Evolutionary conservation across 2,329 filamentous ascomycete genomes (phyloP).

Genomic region (Neonectria sp.): DNA sequence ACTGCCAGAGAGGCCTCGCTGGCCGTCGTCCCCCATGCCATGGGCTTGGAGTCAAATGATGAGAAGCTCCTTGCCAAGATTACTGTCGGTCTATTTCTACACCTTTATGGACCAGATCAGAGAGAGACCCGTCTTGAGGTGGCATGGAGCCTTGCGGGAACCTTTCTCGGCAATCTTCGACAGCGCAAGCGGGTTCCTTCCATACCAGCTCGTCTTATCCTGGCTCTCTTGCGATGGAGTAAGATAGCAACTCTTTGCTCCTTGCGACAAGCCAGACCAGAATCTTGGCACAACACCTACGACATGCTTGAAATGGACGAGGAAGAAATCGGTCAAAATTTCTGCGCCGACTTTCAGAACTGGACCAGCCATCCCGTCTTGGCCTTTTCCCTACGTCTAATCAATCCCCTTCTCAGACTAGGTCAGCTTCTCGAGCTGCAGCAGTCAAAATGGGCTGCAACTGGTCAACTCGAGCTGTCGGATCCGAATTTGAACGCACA

Average conservation of each 20-base stretch:
- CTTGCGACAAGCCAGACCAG: constrained; percentile 16
- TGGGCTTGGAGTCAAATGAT: constrained; percentile 14
- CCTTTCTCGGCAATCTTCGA: background rate
- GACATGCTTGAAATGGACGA: constrained; percentile 32
- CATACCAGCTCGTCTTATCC: background rate
- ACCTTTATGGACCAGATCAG: background rate
- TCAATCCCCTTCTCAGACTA: constrained; percentile 35
- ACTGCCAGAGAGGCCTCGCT: constrained; percentile 22
- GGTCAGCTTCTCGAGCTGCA: constrained; percentile 31
- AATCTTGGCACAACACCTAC: constrained; percentile 10
- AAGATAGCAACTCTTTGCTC: constrained; percentile 34
- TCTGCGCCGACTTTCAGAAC: constrained; percentile 29
- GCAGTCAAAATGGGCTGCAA: constrained; percentile 14
- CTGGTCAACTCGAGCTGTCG: background rate
- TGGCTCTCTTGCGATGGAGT: constrained; percentile 29
- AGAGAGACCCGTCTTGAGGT: background rate
- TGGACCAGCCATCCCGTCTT: constrained; percentile 36
- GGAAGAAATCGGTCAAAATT: constrained; percentile 34
- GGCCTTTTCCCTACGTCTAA: constrained; percentile 33
- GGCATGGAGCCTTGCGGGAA: background rate
- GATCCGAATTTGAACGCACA: constrained; percentile 17
- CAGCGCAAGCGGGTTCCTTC: background rate
- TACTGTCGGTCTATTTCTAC: constrained; percentile 5
- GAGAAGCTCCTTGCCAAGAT: constrained; percentile 28
- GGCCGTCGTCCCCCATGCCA: constrained; percentile 14